Conservation (phyloP, 176 grass and related monocot species). For the Rhynchospora tenuis region DNA sequence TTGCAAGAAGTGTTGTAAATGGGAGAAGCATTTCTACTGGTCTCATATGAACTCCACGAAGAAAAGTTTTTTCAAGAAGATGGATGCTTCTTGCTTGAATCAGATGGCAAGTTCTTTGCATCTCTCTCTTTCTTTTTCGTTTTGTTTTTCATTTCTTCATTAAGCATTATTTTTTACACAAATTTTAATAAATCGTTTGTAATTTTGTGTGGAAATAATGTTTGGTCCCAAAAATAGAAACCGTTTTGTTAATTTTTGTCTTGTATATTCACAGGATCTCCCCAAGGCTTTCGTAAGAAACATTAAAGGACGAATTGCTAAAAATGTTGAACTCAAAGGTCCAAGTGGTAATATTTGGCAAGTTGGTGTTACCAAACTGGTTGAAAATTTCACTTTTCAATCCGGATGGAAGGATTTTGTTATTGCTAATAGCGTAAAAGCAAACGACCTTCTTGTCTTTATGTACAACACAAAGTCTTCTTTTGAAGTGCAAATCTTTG, state of each 20-base stretch:
- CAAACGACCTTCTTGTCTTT: conserved; percentile 49
- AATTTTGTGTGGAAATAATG: too few species aligned
- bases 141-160: neutral
- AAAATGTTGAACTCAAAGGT: conserved; percentile 21
- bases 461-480: conserved; percentile 13
- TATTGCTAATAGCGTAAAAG: conserved; percentile 29
- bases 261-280: conserved; percentile 19
- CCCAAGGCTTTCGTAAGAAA: conserved; percentile 25
- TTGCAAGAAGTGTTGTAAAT: neutral
- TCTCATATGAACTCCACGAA: neutral
- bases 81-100: neutral
- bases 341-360: conserved; percentile 34
- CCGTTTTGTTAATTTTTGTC: neutral
- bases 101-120: neutral
- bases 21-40: conserved; percentile 5
- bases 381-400: neutral
- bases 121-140: neutral
- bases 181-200: too few species aligned
- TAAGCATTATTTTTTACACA: too few species aligned
- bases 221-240: too few species aligned
- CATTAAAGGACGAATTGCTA: conserved; percentile 17
- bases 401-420: conserved; percentile 50
- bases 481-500: conserved; percentile 42
- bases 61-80: neutral
- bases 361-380: neutral